Evolutionary conservation across 179 eudicot genomes (phyloP).

Genomic region (Spergularia azorica): DNA sequence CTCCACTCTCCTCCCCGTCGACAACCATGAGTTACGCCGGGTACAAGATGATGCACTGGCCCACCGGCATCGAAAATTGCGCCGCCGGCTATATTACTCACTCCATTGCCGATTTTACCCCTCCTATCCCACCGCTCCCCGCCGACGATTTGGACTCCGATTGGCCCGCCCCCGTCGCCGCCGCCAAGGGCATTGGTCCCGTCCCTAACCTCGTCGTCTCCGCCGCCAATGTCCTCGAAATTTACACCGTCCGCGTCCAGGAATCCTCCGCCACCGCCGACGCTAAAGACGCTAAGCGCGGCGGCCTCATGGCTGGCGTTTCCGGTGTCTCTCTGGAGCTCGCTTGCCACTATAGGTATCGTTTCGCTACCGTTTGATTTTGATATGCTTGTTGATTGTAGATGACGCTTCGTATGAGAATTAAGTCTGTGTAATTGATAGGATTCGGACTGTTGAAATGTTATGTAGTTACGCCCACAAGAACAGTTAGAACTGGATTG

Average conservation of each 20-base stretch:
- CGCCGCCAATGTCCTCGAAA: conserved; percentile 74
- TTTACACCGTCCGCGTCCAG: conserved; percentile 65
- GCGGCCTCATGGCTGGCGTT: conserved; percentile 67
- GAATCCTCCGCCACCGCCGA: conserved; percentile 28
- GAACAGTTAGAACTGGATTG: no score
- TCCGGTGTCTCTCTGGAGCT: conserved; percentile 86
- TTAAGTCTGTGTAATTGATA: not conserved
- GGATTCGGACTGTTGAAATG: not conserved
- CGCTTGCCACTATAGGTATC: conserved; percentile 53
- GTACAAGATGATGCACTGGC: conserved; percentile 84
- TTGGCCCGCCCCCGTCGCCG: conserved; percentile 33
- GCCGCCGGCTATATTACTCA: conserved; percentile 82
- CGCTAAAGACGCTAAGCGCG: conserved; percentile 54
- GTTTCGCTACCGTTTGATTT: not conserved
- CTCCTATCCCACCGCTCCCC: conserved; percentile 48
- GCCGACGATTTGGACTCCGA: conserved; percentile 66
- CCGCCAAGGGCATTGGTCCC: conserved; percentile 46
- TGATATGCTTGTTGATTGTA: not conserved
- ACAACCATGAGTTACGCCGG: conserved; percentile 88
- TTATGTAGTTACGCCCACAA: not conserved
- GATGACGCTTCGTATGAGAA: not conserved
- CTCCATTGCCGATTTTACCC: conserved; percentile 57
- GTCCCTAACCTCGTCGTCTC: conserved; percentile 73
- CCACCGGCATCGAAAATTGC: conserved; percentile 89
- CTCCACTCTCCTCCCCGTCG: not conserved